Evolutionary conservation across 2,329 filamentous ascomycete genomes (phyloP).

Genomic region (Gaeumannomyces tritici): DNA sequence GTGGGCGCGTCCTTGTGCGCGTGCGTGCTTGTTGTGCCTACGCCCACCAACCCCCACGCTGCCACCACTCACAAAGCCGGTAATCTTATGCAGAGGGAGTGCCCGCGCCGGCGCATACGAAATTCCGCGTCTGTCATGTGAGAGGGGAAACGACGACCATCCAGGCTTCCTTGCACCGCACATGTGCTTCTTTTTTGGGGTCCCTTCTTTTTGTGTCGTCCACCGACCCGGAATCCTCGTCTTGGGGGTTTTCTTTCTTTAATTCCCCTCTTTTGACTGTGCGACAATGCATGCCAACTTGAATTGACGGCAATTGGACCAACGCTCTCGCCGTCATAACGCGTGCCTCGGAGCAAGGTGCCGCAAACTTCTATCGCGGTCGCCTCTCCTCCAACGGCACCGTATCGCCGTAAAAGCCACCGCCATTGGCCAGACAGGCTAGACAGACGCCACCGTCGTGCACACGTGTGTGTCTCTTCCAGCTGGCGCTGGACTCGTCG

Average conservation of each 20-base stretch:
- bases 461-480: slow-evolving; percentile 49
- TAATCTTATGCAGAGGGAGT: not conserved
- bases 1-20: not conserved
- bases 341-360: not conserved
- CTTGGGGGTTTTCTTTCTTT: too few relatives aligned
- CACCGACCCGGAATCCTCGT: too few relatives aligned
- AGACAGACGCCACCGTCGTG: slow-evolving; percentile 49
- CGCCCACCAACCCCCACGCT: not conserved
- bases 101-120: not conserved
- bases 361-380: slow-evolving; percentile 11
- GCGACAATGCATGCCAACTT: not conserved
- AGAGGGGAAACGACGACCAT: not conserved
- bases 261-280: too few relatives aligned
- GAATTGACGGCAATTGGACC: not conserved
- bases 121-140: not conserved
- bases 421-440: slow-evolving; percentile 39
- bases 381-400: slow-evolving; percentile 43
- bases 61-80: too few relatives aligned
- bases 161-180: not conserved
- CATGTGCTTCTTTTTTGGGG: not conserved
- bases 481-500: slow-evolving; percentile 33
- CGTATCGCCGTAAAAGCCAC: slow-evolving; percentile 43
- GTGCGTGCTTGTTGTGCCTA: not conserved
- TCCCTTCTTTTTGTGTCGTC: not conserved
- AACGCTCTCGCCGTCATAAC: not conserved